These are phyloP conservation scores for Wickerhamomyces sp. DNA, from an alignment of 1,139 yeast species.

Conservation along the genomic window DNA sequence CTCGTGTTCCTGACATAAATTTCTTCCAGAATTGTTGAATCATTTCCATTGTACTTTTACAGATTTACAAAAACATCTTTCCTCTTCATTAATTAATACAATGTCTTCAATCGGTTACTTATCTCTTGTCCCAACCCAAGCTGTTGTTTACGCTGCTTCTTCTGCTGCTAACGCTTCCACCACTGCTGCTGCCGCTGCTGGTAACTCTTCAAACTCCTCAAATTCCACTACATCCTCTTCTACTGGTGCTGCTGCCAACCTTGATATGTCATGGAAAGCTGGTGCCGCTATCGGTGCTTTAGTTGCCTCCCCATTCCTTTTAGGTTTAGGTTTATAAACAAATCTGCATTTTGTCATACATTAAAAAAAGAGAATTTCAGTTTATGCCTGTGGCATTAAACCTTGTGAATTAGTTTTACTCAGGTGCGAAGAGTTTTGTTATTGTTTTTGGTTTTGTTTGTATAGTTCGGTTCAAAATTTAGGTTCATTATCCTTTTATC, in stretches of 20 bases:
- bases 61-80: background rate
- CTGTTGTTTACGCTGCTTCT: slow-evolving; percentile 24
- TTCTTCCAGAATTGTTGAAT: background rate
- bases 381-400: background rate
- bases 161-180: slow-evolving; percentile 10
- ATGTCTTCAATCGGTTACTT: slow-evolving; percentile 5
- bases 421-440: background rate
- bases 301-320: slow-evolving; percentile 22
- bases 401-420: background rate
- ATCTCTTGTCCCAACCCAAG: slow-evolving; percentile 17
- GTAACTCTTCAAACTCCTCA: slow-evolving; percentile 18
- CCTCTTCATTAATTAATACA: background rate
- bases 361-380: background rate
- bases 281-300: slow-evolving; percentile 24
- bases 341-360: background rate
- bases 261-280: slow-evolving; percentile 22
- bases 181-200: slow-evolving; percentile 14
- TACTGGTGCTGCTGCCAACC: slow-evolving; percentile 15
- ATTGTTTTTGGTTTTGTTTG: background rate
- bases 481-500: background rate
- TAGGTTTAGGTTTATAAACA: slow-evolving; percentile 18
- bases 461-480: background rate
- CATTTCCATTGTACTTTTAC: too few relatives aligned
- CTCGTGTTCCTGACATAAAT: background rate
- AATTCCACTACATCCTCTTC: slow-evolving; percentile 12